A percentile compares a stretch with the other conserved stretches of the same genome.
Conservation (phyloP, 495 filamentous ascomycete species). For the Aspergillus steynii region DNA sequence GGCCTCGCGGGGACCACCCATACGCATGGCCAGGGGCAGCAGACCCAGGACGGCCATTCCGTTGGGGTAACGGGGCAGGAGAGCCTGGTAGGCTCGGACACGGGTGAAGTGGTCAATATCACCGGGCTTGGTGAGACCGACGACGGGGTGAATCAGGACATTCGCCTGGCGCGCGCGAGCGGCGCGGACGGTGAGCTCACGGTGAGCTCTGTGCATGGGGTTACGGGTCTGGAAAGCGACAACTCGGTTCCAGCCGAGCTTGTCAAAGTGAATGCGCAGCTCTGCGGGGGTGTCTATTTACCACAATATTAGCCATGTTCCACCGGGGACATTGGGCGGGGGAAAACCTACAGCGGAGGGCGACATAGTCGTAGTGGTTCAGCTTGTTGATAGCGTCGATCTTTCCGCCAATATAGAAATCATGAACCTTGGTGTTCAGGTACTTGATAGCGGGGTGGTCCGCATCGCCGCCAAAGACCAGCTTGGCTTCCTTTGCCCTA, state of each 20-base stretch:
- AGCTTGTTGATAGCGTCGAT: slow-evolving; percentile 90
- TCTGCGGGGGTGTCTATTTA: slow-evolving; percentile 84
- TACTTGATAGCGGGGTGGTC: slow-evolving; percentile 93
- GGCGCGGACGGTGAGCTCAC: slow-evolving; percentile 95
- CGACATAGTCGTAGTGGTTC: slow-evolving; percentile 99
- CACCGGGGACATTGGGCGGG: background rate
- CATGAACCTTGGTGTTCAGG: slow-evolving; percentile 73
- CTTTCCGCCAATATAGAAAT: slow-evolving; percentile 94
- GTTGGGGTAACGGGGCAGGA: slow-evolving; percentile 96
- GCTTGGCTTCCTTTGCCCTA: slow-evolving; percentile 83
- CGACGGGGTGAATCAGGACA: slow-evolving; percentile 98
- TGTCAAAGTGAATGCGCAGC: slow-evolving; percentile 94
- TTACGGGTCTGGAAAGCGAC: slow-evolving; percentile 99
- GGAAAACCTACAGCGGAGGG: slow-evolving; percentile 73
- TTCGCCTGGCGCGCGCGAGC: slow-evolving; percentile 94
- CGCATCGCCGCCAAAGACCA: slow-evolving; percentile 92
- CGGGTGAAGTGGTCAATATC: slow-evolving; percentile 99
- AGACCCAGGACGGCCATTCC: slow-evolving; percentile 98
- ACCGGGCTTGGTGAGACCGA: slow-evolving; percentile 96
- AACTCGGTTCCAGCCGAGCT: slow-evolving; percentile 94
- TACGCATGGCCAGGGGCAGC: slow-evolving; percentile 94
- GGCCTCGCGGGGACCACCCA: slow-evolving; percentile 97
- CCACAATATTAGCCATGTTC: slow-evolving; percentile 17
- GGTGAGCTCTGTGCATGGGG: slow-evolving; percentile 98
- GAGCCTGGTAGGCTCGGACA: slow-evolving; percentile 95